Conservation (phyloP, 352 stramenopile species). For the Pythium insidiosum region DNA sequence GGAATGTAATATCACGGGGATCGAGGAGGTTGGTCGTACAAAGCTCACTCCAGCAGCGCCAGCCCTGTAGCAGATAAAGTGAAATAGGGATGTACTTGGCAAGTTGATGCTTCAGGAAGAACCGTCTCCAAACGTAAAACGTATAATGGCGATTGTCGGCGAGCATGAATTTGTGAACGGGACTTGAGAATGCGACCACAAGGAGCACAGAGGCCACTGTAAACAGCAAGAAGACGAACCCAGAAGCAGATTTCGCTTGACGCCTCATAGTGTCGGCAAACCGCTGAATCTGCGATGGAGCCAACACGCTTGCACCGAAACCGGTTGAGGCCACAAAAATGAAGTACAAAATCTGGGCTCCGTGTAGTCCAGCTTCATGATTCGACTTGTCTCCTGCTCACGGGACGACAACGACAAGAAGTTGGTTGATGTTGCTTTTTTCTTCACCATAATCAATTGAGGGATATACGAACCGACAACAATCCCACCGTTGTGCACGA, state of each 20-base stretch:
- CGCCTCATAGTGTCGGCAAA: constrained; percentile 31
- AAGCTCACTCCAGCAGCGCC: constrained; percentile 55
- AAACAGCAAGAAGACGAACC: constrained; percentile 21
- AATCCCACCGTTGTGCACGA: constrained; percentile 71
- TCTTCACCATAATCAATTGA: background rate
- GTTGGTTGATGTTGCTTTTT: too few relatives aligned
- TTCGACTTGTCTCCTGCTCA: constrained; percentile 73
- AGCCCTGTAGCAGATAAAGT: constrained; percentile 59
- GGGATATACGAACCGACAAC: constrained; percentile 48
- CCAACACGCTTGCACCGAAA: constrained; percentile 45
- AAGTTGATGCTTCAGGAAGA: constrained; percentile 66
- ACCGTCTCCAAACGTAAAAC: constrained; percentile 89
- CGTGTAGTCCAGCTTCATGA: constrained; percentile 68
- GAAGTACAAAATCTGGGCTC: constrained; percentile 74
- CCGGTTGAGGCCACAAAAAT: constrained; percentile 46
- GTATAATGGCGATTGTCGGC: constrained; percentile 91
- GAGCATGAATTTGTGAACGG: constrained; percentile 87
- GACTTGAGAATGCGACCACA: constrained; percentile 56
- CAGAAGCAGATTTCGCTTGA: constrained; percentile 22
- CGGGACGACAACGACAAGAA: background rate
- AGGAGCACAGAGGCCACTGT: constrained; percentile 15
- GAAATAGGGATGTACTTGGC: constrained; percentile 56
- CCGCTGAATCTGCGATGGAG: constrained; percentile 17
- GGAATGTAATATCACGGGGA: background rate
- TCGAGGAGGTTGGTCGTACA: constrained; percentile 24